A percentile compares a stretch with the other conserved stretches of the same genome.
phyloP scores from a whole-genome alignment of 164 flowering plant genomes.

The Nymphaea colorata region DNA sequence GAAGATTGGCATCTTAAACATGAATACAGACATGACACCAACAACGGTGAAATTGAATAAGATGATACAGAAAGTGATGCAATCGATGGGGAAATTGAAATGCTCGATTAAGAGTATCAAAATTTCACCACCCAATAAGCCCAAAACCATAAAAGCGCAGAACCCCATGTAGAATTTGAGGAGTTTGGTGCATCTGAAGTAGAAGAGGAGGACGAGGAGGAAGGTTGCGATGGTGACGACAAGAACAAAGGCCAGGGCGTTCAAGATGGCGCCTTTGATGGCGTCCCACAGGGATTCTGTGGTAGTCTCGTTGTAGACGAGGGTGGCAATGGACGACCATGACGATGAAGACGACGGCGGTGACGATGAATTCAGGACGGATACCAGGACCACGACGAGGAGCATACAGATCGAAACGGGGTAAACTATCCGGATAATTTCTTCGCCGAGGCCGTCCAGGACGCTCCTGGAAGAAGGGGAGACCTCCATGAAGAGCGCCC shows the following conservation, averaged over 20 bases:
- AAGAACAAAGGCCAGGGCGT: slow-evolving; percentile 71
- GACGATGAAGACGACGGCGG: slow-evolving; percentile 22
- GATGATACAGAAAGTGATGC: slow-evolving; percentile 43
- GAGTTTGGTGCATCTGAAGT: slow-evolving; percentile 61
- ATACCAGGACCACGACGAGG: slow-evolving; percentile 68
- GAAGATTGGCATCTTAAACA: slow-evolving; percentile 63
- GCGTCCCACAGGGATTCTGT: slow-evolving; percentile 82
- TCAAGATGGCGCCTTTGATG: slow-evolving; percentile 79
- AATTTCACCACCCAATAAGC: slow-evolving; percentile 81
- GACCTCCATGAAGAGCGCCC: background rate
- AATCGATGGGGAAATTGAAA: slow-evolving; percentile 51
- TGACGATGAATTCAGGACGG: slow-evolving; percentile 31
- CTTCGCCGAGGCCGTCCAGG: slow-evolving; percentile 71
- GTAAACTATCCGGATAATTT: slow-evolving; percentile 64
- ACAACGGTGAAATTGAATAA: slow-evolving; percentile 75
- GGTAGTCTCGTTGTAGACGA: slow-evolving; percentile 51
- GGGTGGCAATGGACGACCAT: slow-evolving; percentile 44
- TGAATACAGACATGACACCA: slow-evolving; percentile 73
- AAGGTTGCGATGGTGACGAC: slow-evolving; percentile 65
- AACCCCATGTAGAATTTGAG: slow-evolving; percentile 83
- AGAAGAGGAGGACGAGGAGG: slow-evolving; percentile 76
- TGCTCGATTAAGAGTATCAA: slow-evolving; percentile 35
- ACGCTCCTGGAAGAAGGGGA: slow-evolving; percentile 28
- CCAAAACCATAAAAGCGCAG: slow-evolving; percentile 70
- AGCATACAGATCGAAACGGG: slow-evolving; percentile 94